A percentile compares a stretch with the other conserved stretches of the same genome.
Evolutionary conservation across 768 basidiomycete species (phyloP).

Genomic region (Tylopilus rubrobrunneus): DNA sequence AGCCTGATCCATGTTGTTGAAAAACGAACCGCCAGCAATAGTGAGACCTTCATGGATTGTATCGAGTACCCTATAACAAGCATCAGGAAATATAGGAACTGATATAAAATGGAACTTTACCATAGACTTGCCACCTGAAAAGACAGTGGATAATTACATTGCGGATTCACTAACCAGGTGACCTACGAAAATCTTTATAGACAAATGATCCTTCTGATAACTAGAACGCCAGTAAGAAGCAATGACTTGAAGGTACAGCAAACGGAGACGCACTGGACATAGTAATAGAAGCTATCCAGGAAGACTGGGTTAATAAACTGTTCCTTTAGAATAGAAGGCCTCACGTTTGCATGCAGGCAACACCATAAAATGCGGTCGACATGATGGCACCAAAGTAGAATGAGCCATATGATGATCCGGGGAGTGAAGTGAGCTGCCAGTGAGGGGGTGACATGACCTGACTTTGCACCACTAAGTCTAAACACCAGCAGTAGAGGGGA

Average conservation of each 20-base stretch:
- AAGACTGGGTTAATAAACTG: too few species aligned
- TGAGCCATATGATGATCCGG: background rate
- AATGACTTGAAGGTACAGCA: too few species aligned
- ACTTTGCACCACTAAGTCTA: too few species aligned
- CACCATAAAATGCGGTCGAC: background rate
- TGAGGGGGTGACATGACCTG: background rate
- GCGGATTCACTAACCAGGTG: background rate
- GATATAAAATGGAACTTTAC: background rate
- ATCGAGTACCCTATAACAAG: background rate
- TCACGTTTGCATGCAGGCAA: background rate
- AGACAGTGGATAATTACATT: background rate
- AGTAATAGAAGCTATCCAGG: background rate
- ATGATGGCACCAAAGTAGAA: background rate
- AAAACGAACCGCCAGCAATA: conserved; percentile 7
- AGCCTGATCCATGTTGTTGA: too few species aligned
- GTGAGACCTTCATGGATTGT: conserved; percentile 6
- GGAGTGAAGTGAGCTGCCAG: background rate
- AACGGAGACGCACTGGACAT: background rate
- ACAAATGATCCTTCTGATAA: conserved; percentile 2
- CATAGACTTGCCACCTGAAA: conserved; percentile 6
- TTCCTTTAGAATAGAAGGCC: background rate
- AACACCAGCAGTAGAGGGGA: background rate
- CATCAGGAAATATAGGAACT: background rate
- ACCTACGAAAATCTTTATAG: conserved; percentile 10
- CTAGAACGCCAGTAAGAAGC: background rate